These are phyloP conservation scores for Tilletiaria anomala DNA, from an alignment of 1,284 basidiomycete genomes.

Conservation along the genomic window DNA sequence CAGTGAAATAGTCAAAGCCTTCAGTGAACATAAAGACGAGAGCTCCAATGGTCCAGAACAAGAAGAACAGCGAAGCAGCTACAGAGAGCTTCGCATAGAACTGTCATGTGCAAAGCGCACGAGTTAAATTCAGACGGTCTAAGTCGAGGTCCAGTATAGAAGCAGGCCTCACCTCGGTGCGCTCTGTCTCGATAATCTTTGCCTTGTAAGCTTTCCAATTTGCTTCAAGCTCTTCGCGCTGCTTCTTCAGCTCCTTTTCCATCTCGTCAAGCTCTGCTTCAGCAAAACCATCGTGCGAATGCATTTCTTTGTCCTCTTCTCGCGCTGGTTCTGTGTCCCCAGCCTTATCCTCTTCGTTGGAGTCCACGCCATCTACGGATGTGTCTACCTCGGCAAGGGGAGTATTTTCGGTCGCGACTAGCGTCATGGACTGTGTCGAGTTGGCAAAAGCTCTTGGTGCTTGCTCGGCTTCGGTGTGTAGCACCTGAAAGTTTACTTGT, in stretches of 20 bases:
- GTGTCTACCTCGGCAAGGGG: not conserved
- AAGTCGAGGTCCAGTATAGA: too few species aligned
- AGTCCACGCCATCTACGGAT: not conserved
- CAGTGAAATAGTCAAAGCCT: conserved; percentile 45
- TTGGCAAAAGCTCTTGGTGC: not conserved
- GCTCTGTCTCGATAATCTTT: conserved; percentile 42
- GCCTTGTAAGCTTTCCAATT: conserved; percentile 30
- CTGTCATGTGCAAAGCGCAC: too few species aligned
- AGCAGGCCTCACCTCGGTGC: too few species aligned
- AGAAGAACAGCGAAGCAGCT: conserved; percentile 46
- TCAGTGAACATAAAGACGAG: conserved; percentile 49
- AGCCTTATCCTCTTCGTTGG: not conserved
- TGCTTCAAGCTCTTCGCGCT: conserved; percentile 17
- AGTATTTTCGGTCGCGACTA: not conserved
- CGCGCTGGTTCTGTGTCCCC: not conserved
- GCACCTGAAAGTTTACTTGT: too few species aligned
- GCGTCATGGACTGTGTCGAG: not conserved
- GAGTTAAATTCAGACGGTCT: too few species aligned
- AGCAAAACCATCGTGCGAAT: too few species aligned
- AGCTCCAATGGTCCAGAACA: conserved; percentile 44
- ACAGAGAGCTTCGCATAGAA: conserved; percentile 46
- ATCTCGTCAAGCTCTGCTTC: too few species aligned
- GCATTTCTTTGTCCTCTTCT: not conserved
- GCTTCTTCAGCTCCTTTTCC: conserved; percentile 2
- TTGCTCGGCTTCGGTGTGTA: too few species aligned